These are phyloP conservation scores for Papilionanthe hybrid DNA, from an alignment of 116 monocot genomes.

Conservation along the genomic window DNA sequence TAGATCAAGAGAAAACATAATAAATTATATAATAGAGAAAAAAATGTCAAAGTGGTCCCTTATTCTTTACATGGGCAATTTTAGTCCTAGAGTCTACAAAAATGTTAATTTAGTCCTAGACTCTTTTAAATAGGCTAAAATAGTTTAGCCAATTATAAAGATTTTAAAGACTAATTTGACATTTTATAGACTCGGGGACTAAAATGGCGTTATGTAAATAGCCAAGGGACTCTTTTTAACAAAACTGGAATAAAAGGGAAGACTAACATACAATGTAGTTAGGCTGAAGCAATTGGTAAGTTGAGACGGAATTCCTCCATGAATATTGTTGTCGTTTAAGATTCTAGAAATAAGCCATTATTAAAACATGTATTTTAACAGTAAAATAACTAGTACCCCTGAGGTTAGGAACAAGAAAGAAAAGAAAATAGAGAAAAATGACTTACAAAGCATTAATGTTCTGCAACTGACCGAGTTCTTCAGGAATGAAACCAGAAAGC, in stretches of 20 bases:
- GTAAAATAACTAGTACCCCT: not conserved
- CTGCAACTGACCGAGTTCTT: constrained; percentile 87
- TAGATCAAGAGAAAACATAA: not conserved
- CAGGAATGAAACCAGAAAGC: constrained; percentile 70
- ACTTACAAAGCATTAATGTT: constrained; percentile 73
- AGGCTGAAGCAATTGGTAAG: constrained; percentile 90
- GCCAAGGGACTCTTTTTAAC: not conserved
- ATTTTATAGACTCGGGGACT: too few relatives aligned
- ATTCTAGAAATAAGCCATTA: constrained; percentile 43
- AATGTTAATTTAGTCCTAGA: too few relatives aligned
- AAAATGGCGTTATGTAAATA: too few relatives aligned
- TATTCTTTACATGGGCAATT: too few relatives aligned
- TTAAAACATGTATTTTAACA: not conserved
- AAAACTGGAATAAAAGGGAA: not conserved
- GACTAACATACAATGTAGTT: constrained; percentile 50
- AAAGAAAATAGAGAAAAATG: not conserved
- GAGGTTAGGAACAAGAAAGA: not conserved
- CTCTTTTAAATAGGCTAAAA: too few relatives aligned
- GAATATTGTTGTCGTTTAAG: constrained; percentile 76
- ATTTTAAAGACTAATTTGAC: too few relatives aligned
- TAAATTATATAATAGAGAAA: not conserved
- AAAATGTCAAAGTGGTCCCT: too few relatives aligned
- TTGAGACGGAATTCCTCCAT: constrained; percentile 70
- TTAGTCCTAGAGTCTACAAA: too few relatives aligned
- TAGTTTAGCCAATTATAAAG: too few relatives aligned